Percentiles rank a stretch among this genome's conserved stretches.
Conservation (phyloP, 495 filamentous ascomycete genomes). For the Xylaria intraflava region DNA sequence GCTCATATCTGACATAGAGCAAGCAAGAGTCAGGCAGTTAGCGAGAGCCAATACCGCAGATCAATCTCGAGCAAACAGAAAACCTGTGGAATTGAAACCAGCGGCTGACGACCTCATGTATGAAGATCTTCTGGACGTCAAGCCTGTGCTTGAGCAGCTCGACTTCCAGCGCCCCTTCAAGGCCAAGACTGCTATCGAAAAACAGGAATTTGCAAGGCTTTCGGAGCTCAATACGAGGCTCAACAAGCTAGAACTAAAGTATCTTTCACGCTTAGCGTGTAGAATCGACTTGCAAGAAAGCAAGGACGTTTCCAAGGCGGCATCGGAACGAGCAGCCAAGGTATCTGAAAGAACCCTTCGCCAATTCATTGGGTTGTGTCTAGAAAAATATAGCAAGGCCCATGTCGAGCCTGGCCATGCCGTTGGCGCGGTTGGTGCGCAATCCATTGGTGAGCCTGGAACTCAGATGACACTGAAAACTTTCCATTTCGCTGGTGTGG, state of each 20-base stretch:
- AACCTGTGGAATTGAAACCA: background rate
- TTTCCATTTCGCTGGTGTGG: slow-evolving; percentile 99
- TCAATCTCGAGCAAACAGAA: slow-evolving; percentile 12
- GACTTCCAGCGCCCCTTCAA: slow-evolving; percentile 10
- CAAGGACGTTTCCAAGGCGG: slow-evolving; percentile 22
- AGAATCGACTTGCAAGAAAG: slow-evolving; percentile 36
- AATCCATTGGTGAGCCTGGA: slow-evolving; percentile 96
- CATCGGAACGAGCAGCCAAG: slow-evolving; percentile 67
- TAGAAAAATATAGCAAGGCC: slow-evolving; percentile 83
- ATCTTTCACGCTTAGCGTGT: slow-evolving; percentile 22
- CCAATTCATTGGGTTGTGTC: slow-evolving; percentile 72
- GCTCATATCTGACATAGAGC: slow-evolving; percentile 3
- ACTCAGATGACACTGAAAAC: slow-evolving; percentile 99
- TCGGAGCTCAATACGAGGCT: slow-evolving; percentile 3
- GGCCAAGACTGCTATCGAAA: slow-evolving; percentile 3
- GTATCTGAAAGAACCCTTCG: slow-evolving; percentile 65
- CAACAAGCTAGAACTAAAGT: slow-evolving; percentile 6
- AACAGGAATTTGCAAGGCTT: slow-evolving; percentile 10
- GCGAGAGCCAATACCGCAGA: slow-evolving; percentile 7
- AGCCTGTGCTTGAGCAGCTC: slow-evolving; percentile 5
- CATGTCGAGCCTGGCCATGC: slow-evolving; percentile 91
- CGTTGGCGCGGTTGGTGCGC: slow-evolving; percentile 94
- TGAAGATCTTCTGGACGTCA: slow-evolving; percentile 24
- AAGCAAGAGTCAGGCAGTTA: background rate
- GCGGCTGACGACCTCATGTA: slow-evolving; percentile 4